Conservation (phyloP, 805 yeast genomes). For the Starmerella etchellsii region DNA sequence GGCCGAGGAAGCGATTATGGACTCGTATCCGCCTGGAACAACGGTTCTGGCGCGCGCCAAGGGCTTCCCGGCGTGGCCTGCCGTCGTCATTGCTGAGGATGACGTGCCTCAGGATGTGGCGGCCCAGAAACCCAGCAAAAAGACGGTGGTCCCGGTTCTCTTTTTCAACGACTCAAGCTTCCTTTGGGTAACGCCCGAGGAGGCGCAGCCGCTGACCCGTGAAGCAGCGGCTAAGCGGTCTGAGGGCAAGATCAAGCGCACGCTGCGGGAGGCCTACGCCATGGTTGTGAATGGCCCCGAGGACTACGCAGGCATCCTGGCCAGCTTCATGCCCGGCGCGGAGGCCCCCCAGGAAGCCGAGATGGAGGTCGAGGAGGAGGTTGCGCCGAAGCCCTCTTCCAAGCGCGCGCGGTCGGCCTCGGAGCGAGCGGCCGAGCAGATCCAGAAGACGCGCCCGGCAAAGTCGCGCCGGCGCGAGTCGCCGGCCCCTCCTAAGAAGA, state of each 20-base stretch:
- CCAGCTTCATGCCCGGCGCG: neutral
- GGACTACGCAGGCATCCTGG: conserved; percentile 15
- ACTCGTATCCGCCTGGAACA: conserved; percentile 35
- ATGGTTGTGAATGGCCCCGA: conserved; percentile 20
- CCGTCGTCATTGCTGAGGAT: conserved; percentile 51
- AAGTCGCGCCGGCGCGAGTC: neutral
- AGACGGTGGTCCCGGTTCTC: conserved; percentile 37
- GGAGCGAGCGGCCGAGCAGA: conserved; percentile 20
- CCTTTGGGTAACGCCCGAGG: conserved; percentile 42
- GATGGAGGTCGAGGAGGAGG: neutral
- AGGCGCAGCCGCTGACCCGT: conserved; percentile 12
- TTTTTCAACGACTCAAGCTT: conserved; percentile 59
- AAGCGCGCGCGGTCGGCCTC: conserved; percentile 5
- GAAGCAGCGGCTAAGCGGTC: conserved; percentile 17
- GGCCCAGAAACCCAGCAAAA: conserved; percentile 37
- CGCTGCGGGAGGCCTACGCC: conserved; percentile 20
- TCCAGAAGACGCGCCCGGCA: neutral
- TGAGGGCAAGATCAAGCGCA: conserved; percentile 13
- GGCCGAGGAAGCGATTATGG: too few species aligned
- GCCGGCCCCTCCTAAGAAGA: neutral
- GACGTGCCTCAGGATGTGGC: conserved; percentile 47
- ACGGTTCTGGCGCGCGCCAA: conserved; percentile 62
- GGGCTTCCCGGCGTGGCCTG: conserved; percentile 84
- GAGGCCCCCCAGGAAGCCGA: neutral
- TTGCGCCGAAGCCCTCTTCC: neutral